These are phyloP conservation scores for Ganoderma boninense DNA, from an alignment of 1,284 basidiomycete genomes.

Conservation along the genomic window DNA sequence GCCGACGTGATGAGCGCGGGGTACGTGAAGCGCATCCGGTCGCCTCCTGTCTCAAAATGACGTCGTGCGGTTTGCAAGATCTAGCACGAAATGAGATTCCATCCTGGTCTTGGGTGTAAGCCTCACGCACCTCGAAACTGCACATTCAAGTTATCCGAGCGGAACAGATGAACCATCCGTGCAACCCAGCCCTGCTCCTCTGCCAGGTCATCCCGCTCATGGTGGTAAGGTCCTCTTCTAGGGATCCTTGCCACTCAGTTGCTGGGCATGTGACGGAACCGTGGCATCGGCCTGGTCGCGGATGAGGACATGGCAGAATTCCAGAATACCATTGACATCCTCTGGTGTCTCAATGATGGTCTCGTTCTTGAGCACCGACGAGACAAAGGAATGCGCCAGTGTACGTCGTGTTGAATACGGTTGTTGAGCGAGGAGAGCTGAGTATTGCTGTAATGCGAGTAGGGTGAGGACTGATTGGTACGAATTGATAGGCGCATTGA, in stretches of 20 bases:
- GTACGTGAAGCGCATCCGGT: conserved; percentile 94
- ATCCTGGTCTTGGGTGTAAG: neutral
- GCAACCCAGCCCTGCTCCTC: conserved; percentile 98
- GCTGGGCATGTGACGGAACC: conserved; percentile 42
- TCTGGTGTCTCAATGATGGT: conserved; percentile 91
- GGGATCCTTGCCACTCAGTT: conserved; percentile 56
- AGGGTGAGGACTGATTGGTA: conserved; percentile 94
- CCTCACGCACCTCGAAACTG: conserved; percentile 84
- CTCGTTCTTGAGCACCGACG: conserved; percentile 93
- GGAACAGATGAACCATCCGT: conserved; percentile 94
- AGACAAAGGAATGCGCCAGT: conserved; percentile 91
- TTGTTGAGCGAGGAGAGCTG: conserved; percentile 82
- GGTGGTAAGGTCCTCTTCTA: conserved; percentile 63
- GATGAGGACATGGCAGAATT: conserved; percentile 90
- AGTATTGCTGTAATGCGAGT: conserved; percentile 90
- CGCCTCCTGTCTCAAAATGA: conserved; percentile 91
- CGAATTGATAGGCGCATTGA: conserved; percentile 92
- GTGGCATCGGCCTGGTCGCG: conserved; percentile 85
- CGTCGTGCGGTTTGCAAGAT: conserved; percentile 88
- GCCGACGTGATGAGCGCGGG: conserved; percentile 91
- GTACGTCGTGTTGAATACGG: conserved; percentile 89
- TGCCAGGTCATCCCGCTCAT: conserved; percentile 87
- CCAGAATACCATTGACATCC: conserved; percentile 91
- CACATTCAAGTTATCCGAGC: conserved; percentile 81
- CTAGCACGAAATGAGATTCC: conserved; percentile 47